Evolutionary conservation across 768 basidiomycete genomes (phyloP), one percentile per base, ranked within the genome.

Genomic region (Trametes meyenii): DNA sequence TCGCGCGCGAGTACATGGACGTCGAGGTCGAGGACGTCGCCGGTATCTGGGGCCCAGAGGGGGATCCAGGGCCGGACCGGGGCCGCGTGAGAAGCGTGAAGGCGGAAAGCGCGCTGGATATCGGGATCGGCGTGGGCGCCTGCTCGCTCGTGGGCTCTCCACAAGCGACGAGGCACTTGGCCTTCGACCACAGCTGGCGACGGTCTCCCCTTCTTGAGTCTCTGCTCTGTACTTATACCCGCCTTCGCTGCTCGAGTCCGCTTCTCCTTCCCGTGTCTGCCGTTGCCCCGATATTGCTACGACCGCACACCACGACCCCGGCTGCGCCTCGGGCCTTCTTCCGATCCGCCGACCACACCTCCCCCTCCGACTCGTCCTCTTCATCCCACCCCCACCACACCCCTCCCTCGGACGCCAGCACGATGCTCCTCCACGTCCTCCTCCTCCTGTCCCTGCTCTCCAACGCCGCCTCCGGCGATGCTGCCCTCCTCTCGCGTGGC

Each of bases 391-490:
- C 14, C 53, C 43, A 33, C 52, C 35, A 51, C 56, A 24, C 23
- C 14, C 33, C 51, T 21, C 56, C 52, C 36, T 56, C 57, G 53
- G 52, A 54, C 48, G 16, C 29, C 1, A 55, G 33, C 49, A 66
- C 35, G 42, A 74, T 76, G 77, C 70, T 58, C 49, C 14, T 67
- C 43, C 65, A 49, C 67, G 23, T 70, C 59, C 55, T 64, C 35
- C 66, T 74, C 59, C 63, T 78, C 64, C 56, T 71, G 45, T 69
- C 76, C 49, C 65, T 73, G 38, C 71, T 78, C 26, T 66, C 68
- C 58, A 70, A 73, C 38, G 66, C 69, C 39, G 61, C 62, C 67
- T 68, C 61, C 55, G 60, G 71, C 71, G 67, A 71, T 62, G 66
- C 72, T 64, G 60, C 56, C 57, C 53, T 65, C 67, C 7, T 66